These are phyloP conservation scores for Trebouxia sp. DNA, from an alignment of 139 green algal species.

Conservation along the genomic window DNA sequence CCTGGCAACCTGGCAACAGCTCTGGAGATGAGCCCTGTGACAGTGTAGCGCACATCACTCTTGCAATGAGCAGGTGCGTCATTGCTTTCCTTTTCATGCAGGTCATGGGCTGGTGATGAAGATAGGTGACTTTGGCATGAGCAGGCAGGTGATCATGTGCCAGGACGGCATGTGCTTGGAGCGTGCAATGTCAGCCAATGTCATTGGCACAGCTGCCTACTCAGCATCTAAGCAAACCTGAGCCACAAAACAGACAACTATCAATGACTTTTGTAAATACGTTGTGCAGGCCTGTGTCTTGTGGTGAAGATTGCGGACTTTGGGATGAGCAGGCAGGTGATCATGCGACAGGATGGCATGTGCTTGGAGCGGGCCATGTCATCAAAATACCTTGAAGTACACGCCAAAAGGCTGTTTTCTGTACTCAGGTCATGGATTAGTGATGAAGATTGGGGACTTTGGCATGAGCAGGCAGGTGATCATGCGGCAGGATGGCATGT, in stretches of 20 bases:
- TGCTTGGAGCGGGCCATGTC: slow-evolving; percentile 36
- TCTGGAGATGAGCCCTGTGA: too few species aligned
- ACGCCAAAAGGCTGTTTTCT: too few species aligned
- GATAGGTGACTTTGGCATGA: slow-evolving; percentile 65
- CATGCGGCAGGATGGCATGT: background rate
- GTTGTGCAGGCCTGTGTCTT: slow-evolving; percentile 49
- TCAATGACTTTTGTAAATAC: too few species aligned
- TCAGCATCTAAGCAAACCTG: too few species aligned
- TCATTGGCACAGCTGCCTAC: slow-evolving; percentile 53
- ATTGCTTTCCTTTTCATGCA: too few species aligned
- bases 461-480: slow-evolving; percentile 51
- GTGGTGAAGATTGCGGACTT: slow-evolving; percentile 62
- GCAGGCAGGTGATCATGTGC: slow-evolving; percentile 33
- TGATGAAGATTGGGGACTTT: slow-evolving; percentile 64
- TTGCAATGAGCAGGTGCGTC: too few species aligned
- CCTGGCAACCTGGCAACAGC: too few species aligned
- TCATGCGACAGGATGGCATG: background rate
- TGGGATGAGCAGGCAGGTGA: slow-evolving; percentile 52
- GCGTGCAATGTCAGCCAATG: slow-evolving; percentile 41
- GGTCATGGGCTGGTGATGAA: slow-evolving; percentile 56
- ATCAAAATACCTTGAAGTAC: too few species aligned
- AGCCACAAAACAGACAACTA: too few species aligned
- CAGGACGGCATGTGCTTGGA: background rate
- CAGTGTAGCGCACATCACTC: too few species aligned
- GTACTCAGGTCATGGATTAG: slow-evolving; percentile 50